Conservation (phyloP, 2,329 filamentous ascomycete species). For the Botryotinia calthae region DNA sequence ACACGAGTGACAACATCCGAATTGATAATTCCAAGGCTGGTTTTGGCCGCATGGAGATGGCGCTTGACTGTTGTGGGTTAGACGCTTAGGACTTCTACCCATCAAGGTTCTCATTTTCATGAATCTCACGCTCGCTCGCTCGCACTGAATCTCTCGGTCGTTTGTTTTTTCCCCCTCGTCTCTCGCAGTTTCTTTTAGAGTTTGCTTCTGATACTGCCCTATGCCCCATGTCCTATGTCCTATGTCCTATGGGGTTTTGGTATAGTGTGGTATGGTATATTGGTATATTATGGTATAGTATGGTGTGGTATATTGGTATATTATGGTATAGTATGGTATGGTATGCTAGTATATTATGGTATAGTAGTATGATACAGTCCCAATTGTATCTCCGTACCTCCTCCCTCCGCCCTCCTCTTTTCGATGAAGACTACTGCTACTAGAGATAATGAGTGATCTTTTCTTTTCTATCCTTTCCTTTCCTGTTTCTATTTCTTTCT, state of each 20-base stretch:
- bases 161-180: background rate
- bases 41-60: background rate
- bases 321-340: no score
- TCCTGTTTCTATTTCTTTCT: background rate
- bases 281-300: background rate
- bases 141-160: background rate
- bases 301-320: background rate
- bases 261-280: no score
- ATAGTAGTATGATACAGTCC: background rate
- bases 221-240: no score
- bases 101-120: conserved; percentile 15
- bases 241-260: background rate
- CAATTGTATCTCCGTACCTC: background rate
- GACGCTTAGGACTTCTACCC: background rate
- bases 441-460: background rate
- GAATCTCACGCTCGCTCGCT: background rate
- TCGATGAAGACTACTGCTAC: background rate
- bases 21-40: background rate
- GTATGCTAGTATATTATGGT: no score
- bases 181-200: background rate
- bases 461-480: background rate
- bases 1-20: no score
- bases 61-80: background rate
- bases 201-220: background rate
- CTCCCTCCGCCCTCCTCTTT: background rate